Evolutionary conservation across 2,329 filamentous ascomycete genomes (phyloP), one percentile per base, ranked within the genome.

Genomic region (Calonectria pseudoturangicola): DNA sequence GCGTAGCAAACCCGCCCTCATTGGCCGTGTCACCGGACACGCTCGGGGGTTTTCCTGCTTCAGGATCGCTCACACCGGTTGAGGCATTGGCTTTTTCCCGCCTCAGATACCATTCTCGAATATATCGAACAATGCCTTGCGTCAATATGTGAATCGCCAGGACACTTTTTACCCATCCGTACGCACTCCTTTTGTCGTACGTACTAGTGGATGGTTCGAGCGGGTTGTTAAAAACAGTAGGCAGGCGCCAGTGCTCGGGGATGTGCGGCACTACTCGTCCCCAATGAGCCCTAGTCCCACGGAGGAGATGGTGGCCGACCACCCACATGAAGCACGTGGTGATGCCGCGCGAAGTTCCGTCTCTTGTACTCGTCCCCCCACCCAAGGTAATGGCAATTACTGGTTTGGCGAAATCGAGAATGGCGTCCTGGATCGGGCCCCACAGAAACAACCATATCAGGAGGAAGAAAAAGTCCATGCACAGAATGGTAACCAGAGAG

Each of bases 301-400:
- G 86, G 13, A 88, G 80, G 18, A 89, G 83, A 75, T 91, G 89
- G 30, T 89, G 89, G 16, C 88, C 82, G 51, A 90, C 77, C 51
- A 96, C 92, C 83, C 95, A 93, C 75, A 90, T 86, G 76, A 94
- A 89, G 82, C 93, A 95, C 48, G 93, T 90, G 64, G 94, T 88
- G 58, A 94, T 91, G 80, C 93, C 94, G 79, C 92, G 92, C 68
- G 92, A 92, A 5, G 93, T 92, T 65, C 92, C 92, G 73, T 92
- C 90, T 77, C 89, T 90, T 9, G 92, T 91, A 75, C 90, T 92
- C 9, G 92, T 93, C 72, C 95, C 95, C 73, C 95, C 96, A 74
- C 96, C 96, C 13, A 98, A 87, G 0, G 95, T 97, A 71, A 98
- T 92, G 71, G 96, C 96, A 81, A 98, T 97, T 81, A 98, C 95